Percentiles rank a stretch among this genome's conserved stretches.
phyloP scores from a whole-genome alignment of 1,139 yeast genomes.

The Taphrina flavorubra region DNA sequence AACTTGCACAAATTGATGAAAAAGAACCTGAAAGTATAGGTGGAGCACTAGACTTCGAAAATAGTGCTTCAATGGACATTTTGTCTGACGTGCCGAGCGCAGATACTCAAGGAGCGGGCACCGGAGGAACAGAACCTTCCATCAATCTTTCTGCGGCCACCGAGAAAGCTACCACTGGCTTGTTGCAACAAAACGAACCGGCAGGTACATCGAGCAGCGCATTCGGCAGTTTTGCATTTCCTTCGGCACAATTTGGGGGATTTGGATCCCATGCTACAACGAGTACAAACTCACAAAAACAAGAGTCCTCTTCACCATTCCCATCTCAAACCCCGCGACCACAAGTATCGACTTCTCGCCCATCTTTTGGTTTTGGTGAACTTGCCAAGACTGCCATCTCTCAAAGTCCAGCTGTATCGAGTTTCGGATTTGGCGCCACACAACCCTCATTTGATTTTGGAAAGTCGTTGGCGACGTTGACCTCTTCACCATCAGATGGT shows the following conservation, averaged over 20 bases:
- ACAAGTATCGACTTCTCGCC: neutral
- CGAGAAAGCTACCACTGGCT: neutral
- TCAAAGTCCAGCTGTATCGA: neutral
- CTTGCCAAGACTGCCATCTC: neutral
- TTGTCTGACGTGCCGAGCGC: neutral
- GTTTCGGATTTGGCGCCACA: neutral
- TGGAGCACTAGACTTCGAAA: neutral
- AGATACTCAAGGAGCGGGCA: neutral
- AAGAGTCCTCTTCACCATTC: neutral
- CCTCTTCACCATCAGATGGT: neutral
- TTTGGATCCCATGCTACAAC: neutral
- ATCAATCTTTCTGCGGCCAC: neutral
- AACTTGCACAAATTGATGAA: constrained; percentile 22
- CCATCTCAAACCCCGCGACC: constrained; percentile 9
- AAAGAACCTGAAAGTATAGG: constrained; percentile 7
- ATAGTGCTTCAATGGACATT: constrained; percentile 1
- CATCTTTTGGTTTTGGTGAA: constrained; percentile 7
- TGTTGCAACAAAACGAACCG: neutral
- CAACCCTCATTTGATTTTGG: constrained; percentile 7
- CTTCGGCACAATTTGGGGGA: constrained; percentile 11
- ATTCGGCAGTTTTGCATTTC: constrained; percentile 11
- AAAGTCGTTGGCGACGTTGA: neutral
- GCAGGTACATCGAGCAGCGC: neutral
- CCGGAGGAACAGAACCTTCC: neutral
- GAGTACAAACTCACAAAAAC: neutral